These are phyloP conservation scores for Uncinocarpus reesii DNA, from an alignment of 2,329 filamentous ascomycete genomes.

Conservation along the genomic window DNA sequence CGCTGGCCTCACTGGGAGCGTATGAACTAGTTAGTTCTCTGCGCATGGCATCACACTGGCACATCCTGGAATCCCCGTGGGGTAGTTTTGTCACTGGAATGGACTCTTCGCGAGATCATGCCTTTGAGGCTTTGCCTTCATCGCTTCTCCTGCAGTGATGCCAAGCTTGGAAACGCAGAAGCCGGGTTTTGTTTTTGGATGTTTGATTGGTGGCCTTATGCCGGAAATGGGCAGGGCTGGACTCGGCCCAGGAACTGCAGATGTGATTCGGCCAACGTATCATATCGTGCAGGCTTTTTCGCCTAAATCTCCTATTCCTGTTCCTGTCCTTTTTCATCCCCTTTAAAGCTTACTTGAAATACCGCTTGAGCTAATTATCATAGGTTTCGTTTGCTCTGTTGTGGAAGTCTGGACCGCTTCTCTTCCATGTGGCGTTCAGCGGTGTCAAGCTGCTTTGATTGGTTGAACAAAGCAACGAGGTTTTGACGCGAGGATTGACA, in stretches of 20 bases:
- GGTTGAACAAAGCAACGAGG: background rate
- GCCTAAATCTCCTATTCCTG: slow-evolving; percentile 15
- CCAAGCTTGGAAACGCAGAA: slow-evolving; percentile 4
- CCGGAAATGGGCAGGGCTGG: background rate
- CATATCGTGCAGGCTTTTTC: slow-evolving; percentile 3
- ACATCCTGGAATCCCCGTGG: background rate
- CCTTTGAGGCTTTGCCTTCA: no score
- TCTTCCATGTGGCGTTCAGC: slow-evolving; percentile 7
- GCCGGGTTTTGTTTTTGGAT: background rate
- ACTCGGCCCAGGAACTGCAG: slow-evolving; percentile 3
- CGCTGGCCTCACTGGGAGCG: background rate
- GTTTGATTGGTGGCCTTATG: slow-evolving; percentile 11
- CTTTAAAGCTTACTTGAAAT: background rate
- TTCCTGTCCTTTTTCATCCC: background rate
- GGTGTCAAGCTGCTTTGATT: slow-evolving; percentile 1
- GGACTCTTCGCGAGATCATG: background rate
- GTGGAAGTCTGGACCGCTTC: background rate
- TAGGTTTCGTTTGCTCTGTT: background rate
- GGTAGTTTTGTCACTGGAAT: background rate
- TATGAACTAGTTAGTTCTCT: background rate
- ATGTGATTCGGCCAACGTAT: slow-evolving; percentile 11
- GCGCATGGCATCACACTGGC: no score
- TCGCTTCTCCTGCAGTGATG: slow-evolving; percentile 2
- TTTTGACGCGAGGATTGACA: background rate
- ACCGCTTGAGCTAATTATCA: background rate